Evolutionary conservation across 108 stramenopile species (phyloP).

Genomic region (Seminavis robusta): DNA sequence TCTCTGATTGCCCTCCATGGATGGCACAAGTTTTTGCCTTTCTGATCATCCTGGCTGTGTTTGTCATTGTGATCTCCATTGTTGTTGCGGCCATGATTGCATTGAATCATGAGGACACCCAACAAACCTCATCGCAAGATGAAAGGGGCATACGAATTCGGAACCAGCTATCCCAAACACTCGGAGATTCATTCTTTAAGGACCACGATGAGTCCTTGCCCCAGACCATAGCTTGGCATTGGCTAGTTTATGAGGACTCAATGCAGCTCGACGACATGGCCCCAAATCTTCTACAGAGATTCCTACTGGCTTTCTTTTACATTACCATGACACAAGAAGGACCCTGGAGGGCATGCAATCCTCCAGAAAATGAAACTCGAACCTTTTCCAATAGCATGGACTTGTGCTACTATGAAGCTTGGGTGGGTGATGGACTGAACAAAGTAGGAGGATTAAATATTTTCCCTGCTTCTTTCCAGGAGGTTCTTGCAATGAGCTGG

Average conservation of each 20-base stretch:
- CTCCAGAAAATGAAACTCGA: too few relatives aligned
- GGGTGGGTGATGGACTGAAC: too few relatives aligned
- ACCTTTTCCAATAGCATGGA: not conserved
- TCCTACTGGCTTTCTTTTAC: constrained; percentile 53
- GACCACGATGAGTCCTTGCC: constrained; percentile 44
- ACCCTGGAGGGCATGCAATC: constrained; percentile 42
- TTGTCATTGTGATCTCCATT: constrained; percentile 13
- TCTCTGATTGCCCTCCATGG: constrained; percentile 57
- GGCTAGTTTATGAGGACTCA: constrained; percentile 63
- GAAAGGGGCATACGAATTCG: constrained; percentile 1
- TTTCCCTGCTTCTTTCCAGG: constrained; percentile 1
- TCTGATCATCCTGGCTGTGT: constrained; percentile 34
- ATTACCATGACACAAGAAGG: constrained; percentile 31
- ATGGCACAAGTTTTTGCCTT: constrained; percentile 57
- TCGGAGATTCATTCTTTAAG: constrained; percentile 19
- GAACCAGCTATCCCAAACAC: constrained; percentile 12
- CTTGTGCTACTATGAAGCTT: constrained; percentile 23
- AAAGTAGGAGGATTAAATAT: too few relatives aligned
- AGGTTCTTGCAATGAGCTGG: constrained; percentile 25
- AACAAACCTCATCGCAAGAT: constrained; percentile 16
- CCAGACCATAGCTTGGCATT: constrained; percentile 40
- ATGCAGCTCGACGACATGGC: constrained; percentile 30
- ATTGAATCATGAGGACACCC: not conserved
- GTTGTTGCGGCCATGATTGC: constrained; percentile 18
- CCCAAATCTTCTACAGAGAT: constrained; percentile 56